Base-by-base conservation (phyloP, 306 rosid species). In the Quercus robur region DNA sequence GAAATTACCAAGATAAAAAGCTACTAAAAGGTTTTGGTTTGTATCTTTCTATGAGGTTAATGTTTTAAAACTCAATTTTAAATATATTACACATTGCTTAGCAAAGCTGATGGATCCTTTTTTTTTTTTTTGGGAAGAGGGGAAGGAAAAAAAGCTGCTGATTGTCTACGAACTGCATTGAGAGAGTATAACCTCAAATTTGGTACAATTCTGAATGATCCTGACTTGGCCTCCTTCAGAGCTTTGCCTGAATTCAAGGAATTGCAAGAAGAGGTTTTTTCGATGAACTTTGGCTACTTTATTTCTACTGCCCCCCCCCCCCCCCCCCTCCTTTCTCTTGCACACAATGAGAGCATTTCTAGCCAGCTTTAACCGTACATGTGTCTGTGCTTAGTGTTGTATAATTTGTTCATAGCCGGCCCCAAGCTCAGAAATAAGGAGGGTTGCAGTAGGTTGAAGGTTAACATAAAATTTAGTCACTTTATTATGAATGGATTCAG, bases 221-320 rank as follows among this genome's bases (percentile, higher is more conserved):
- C 99, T 20, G 98, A 95, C 85, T 86, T 95, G 93, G 96, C 99
- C 84, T 93, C 99, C 69, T 92, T 95, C 82, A 84, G 99, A 88
- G 93, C 97, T 72, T 83, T 90, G 84, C 99, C 99, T 56, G 99
- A 95, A 81, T 95, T 89, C 85, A 93, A 90, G 73, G 97, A 95
- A 82, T 87, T 93, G 82, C 97, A 91, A 75, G 98, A 93, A 89
- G 98, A 95, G 98, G 99, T 93, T 77, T 58, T 80, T 81, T 41
- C 51, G 25, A 51, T 82, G 63, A 84, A 76, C 67, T 67, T 75
- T 82, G 52, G 72, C 52, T 67, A 3, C 31, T 23, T 59, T 1
- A 19, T 19, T 18, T 67, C 20, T 67, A 20, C 35, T 18, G 0
- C 9, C 17, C 17, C 11, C 3, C 46, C 46, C 11, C 44, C 41